Conservation (phyloP, 2,329 filamentous ascomycete species). For the Alternaria rosae region DNA sequence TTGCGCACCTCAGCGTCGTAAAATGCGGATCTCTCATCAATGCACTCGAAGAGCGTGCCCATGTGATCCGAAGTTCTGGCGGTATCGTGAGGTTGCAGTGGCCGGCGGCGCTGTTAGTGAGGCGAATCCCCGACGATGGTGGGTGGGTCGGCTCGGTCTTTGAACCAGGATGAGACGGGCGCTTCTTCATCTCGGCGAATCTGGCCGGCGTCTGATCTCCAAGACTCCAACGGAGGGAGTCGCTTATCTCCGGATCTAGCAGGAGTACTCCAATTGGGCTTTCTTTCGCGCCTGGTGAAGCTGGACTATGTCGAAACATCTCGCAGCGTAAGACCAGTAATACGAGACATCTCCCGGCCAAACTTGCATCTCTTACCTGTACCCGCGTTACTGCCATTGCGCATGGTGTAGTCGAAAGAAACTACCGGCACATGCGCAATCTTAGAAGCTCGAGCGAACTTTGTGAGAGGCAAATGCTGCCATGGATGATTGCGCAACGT, state of each 20-base stretch:
- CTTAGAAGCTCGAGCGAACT: not conserved
- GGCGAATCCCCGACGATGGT: not conserved
- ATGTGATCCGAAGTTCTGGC: conserved; percentile 9
- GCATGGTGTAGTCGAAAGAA: not conserved
- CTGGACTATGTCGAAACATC: not conserved
- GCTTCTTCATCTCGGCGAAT: not conserved
- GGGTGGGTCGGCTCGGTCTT: not conserved
- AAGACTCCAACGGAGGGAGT: not conserved
- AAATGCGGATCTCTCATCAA: not conserved
- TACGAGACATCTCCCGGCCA: not conserved
- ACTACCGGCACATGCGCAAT: not conserved
- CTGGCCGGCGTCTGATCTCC: not conserved
- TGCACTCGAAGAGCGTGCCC: not conserved
- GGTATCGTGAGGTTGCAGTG: conserved; percentile 12
- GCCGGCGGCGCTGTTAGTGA: conserved; percentile 11
- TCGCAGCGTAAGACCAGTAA: too few species aligned
- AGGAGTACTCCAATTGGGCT: not conserved
- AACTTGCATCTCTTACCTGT: not conserved
- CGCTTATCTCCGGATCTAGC: not conserved
- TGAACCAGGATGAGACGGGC: not conserved
- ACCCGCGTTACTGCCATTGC: not conserved
- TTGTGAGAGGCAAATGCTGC: not conserved
- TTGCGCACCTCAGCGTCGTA: not conserved
- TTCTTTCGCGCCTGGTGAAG: not conserved
- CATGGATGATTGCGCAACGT: not conserved